These are phyloP conservation scores for Wickerhamomyces chaumierensis DNA, from an alignment of 805 yeast species.

Conservation along the genomic window DNA sequence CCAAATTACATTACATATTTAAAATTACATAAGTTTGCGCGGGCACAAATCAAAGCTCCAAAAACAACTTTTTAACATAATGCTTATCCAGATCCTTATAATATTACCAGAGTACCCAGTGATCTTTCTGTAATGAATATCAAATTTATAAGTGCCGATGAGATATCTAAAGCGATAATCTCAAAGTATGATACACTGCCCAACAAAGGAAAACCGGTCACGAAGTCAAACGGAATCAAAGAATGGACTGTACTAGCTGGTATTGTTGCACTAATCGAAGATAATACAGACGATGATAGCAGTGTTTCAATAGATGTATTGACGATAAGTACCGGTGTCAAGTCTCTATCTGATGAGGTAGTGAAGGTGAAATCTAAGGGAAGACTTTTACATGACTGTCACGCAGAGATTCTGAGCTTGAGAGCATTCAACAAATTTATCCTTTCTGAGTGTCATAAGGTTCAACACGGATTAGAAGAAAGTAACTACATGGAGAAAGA, in stretches of 20 bases:
- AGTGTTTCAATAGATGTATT: conserved; percentile 23
- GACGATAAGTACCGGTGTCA: conserved; percentile 71
- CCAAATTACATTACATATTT: no score
- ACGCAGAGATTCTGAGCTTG: conserved; percentile 75
- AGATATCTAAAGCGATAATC: conserved; percentile 1
- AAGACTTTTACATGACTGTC: conserved; percentile 68
- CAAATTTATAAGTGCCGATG: conserved; percentile 2
- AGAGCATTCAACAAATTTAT: conserved; percentile 48
- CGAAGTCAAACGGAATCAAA: conserved; percentile 47
- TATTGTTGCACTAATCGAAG: conserved; percentile 33
- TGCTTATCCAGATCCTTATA: no score
- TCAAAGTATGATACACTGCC: conserved; percentile 8
- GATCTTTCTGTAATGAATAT: no score
- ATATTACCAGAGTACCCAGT: no score
- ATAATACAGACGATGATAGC: neutral
- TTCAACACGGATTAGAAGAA: conserved; percentile 1
- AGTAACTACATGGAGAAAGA: conserved; percentile 6
- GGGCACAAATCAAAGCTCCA: no score
- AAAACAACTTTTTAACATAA: no score
- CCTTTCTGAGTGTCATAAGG: conserved; percentile 9
- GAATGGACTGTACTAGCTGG: conserved; percentile 88
- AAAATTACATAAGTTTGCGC: no score
- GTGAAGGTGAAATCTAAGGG: conserved; percentile 40
- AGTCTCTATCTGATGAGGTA: conserved; percentile 49
- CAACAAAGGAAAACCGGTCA: conserved; percentile 44